A percentile compares a stretch with the other conserved stretches of the same genome.
Evolutionary conservation across 306 rosid genomes (phyloP).

Genomic region (Medicago truncatula): MtrunA17r5.0-ANR NC_053044.1:34676001-34676500

Average conservation of each 20-base stretch:
- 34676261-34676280: conserved; percentile 83
- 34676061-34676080: conserved; percentile 50
- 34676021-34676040: conserved; percentile 40
- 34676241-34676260: conserved; percentile 69
- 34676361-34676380: conserved; percentile 41
- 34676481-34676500: conserved; percentile 41
- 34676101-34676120: no score
- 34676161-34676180: conserved; percentile 58
- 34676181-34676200: conserved; percentile 54
- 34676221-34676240: conserved; percentile 55
- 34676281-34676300: neutral
- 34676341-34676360: conserved; percentile 35
- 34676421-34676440: conserved; percentile 50
- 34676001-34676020: conserved; percentile 49
- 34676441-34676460: conserved; percentile 47
- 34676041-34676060: conserved; percentile 35
- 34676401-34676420: conserved; percentile 55
- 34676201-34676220: conserved; percentile 51
- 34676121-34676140: no score
- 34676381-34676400: conserved; percentile 49
- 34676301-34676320: neutral
- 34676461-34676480: conserved; percentile 44
- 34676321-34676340: conserved; percentile 23
- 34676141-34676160: neutral
- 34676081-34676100: neutral